phyloP scores from a whole-genome alignment of 176 grass and related monocot genomes.

The Metroxylon sagu region DNA sequence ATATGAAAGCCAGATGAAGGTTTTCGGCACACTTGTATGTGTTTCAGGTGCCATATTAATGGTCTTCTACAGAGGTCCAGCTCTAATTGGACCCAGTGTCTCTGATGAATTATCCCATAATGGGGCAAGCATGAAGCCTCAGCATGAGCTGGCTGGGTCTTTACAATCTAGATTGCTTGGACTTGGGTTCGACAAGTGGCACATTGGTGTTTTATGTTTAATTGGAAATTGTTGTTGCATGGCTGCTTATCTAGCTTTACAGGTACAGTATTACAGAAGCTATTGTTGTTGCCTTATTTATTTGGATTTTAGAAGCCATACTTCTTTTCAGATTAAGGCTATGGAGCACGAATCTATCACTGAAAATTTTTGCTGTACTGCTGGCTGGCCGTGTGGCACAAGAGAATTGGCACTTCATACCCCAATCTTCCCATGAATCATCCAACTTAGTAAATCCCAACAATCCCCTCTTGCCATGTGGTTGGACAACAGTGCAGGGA shows the following conservation, averaged over 20 bases:
- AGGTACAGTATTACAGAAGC: slow-evolving; percentile 32
- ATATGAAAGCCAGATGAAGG: slow-evolving; percentile 54
- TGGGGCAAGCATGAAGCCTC: slow-evolving; percentile 3
- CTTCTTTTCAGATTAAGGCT: too few relatives aligned
- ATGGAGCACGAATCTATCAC: too few relatives aligned
- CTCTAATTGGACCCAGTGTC: slow-evolving; percentile 44
- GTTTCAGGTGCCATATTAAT: slow-evolving; percentile 63
- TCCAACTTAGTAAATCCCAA: too few relatives aligned
- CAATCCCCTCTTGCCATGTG: too few relatives aligned
- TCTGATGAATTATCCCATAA: slow-evolving; percentile 5
- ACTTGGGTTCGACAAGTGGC: slow-evolving; percentile 40
- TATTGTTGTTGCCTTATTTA: too few relatives aligned
- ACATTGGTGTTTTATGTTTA: slow-evolving; percentile 70
- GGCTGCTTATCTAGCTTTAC: slow-evolving; percentile 83
- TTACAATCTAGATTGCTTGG: slow-evolving; percentile 12
- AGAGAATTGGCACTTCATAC: too few relatives aligned
- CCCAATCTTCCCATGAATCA: too few relatives aligned
- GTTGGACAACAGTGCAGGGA: too few relatives aligned
- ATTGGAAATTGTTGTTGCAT: slow-evolving; percentile 77
- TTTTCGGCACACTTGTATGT: slow-evolving; percentile 58
- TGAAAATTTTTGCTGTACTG: too few relatives aligned
- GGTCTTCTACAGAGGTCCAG: slow-evolving; percentile 69
- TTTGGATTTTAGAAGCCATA: too few relatives aligned
- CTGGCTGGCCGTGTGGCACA: too few relatives aligned
- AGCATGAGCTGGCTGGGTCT: slow-evolving; percentile 24